Conservation (phyloP, 495 filamentous ascomycete genomes). For the Cetradonia linearis region DNA sequence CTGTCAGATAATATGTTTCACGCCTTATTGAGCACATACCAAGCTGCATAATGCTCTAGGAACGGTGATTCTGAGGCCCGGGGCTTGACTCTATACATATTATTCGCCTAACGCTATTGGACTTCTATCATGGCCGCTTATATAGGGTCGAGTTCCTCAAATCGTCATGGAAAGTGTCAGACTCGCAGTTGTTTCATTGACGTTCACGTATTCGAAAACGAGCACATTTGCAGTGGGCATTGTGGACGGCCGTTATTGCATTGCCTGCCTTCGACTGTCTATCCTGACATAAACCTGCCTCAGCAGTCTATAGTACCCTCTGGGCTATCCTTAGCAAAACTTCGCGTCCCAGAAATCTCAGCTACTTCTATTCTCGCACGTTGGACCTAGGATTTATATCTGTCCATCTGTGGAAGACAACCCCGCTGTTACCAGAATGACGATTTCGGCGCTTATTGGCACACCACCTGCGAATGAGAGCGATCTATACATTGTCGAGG, state of each 20-base stretch:
- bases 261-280: neutral
- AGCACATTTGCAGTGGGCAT: neutral
- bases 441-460: neutral
- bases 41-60: neutral
- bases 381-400: neutral
- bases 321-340: no score
- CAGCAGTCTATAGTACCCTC: neutral
- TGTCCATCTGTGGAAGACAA: neutral
- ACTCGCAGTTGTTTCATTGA: neutral
- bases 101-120: neutral
- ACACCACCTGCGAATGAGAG: constrained; percentile 1
- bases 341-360: neutral
- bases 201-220: neutral
- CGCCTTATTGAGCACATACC: neutral
- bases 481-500: neutral
- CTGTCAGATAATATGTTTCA: neutral
- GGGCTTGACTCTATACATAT: neutral
- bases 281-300: neutral
- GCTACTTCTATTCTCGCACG: neutral
- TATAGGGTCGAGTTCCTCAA: neutral
- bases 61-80: neutral
- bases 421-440: neutral
- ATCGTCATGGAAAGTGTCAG: neutral
- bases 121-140: neutral
- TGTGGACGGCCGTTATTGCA: no score